phyloP scores from a whole-genome alignment of 169 alveolate species.

The Eimeria sp. region DNA sequence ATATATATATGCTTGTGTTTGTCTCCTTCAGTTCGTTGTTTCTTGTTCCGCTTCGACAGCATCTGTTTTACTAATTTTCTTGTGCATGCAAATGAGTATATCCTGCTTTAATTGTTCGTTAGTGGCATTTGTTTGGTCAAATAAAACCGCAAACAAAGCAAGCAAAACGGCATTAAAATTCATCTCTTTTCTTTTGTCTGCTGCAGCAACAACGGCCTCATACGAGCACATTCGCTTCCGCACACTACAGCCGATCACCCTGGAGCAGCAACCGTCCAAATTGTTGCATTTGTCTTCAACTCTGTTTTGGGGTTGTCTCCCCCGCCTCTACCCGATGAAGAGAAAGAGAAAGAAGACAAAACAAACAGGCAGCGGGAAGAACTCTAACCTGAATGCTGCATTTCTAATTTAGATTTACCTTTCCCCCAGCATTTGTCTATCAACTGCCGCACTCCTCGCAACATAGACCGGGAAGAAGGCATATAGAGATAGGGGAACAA shows the following conservation, averaged over 20 bases:
- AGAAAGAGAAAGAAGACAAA: not conserved
- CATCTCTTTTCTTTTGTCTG: not conserved
- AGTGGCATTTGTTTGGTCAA: too few species aligned
- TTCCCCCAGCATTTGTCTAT: not conserved
- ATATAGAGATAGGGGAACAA: not conserved
- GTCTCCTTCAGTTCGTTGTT: too few species aligned
- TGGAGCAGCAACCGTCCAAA: not conserved
- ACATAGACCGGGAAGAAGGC: not conserved
- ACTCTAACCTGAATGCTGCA: not conserved
- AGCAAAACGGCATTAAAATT: too few species aligned
- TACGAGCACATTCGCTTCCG: not conserved
- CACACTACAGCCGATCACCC: constrained; percentile 22
- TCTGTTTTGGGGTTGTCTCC: not conserved
- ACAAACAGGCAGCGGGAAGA: not conserved
- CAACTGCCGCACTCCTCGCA: not conserved
- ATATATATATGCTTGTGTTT: too few species aligned
- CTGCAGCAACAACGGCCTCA: constrained; percentile 15
- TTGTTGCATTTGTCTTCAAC: not conserved
- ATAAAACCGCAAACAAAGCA: too few species aligned
- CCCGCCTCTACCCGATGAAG: not conserved
- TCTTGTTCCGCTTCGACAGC: not conserved
- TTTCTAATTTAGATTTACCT: too few species aligned
- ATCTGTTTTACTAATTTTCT: not conserved
- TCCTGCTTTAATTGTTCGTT: not conserved
- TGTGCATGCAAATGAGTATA: not conserved